Percentiles rank a stretch among this genome's conserved stretches.
Evolutionary conservation across 2,329 filamentous ascomycete species (phyloP).

Genomic region (Phaeosphaeriaceae sp.): DNA sequence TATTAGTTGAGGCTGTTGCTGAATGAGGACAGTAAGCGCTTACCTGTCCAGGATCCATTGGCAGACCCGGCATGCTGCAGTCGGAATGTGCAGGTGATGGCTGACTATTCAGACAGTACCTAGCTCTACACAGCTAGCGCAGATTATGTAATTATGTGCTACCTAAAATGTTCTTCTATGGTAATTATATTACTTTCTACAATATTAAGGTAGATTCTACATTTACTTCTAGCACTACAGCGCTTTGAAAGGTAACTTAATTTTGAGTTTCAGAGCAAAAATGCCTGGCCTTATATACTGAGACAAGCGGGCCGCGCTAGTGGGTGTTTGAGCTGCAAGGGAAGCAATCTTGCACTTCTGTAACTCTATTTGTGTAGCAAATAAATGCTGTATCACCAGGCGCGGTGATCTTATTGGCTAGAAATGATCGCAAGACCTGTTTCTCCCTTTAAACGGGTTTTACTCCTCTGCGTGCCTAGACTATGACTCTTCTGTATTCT

Average conservation of each 20-base stretch:
- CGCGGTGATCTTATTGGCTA: neutral
- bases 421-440: neutral
- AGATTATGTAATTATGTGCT: neutral
- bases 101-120: neutral
- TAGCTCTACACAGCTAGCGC: neutral
- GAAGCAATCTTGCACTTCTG: neutral
- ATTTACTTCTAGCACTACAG: neutral
- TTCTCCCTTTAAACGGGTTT: neutral
- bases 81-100: neutral
- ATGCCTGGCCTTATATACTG: neutral
- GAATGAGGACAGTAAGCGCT: conserved; percentile 7
- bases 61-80: conserved; percentile 14
- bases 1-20: neutral
- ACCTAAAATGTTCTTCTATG: neutral
- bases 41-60: conserved; percentile 15
- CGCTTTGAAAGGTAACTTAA: neutral
- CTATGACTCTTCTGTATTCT: neutral
- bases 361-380: neutral
- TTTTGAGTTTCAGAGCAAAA: neutral
- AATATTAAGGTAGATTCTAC: neutral
- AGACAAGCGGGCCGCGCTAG: neutral
- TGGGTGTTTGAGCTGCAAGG: neutral
- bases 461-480: too few species aligned
- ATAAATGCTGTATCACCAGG: neutral
- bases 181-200: neutral